Percentiles rank a stretch among this genome's conserved stretches.
These are phyloP conservation scores for Pseudozyma pruni DNA, from an alignment of 1,284 basidiomycete genomes.

Conservation along the genomic window DNA sequence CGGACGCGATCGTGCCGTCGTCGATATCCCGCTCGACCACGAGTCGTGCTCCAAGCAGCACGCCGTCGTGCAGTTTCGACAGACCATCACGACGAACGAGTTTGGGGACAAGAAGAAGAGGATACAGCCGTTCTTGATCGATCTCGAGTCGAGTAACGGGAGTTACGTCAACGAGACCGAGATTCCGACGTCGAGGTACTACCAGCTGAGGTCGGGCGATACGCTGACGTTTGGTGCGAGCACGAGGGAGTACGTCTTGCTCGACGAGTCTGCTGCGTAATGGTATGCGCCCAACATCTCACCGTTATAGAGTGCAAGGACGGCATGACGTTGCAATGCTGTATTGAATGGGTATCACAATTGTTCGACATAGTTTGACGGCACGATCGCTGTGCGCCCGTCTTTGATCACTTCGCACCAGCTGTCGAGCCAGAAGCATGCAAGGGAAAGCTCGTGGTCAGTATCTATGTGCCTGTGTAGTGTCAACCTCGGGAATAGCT, in stretches of 20 bases:
- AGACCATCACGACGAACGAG: constrained; percentile 85
- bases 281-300: too few species aligned
- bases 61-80: constrained; percentile 92
- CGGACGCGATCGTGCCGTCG: constrained; percentile 78
- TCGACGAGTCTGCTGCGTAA: constrained; percentile 52
- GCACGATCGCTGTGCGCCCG: constrained; percentile 42
- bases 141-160: constrained; percentile 95
- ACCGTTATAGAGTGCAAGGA: too few species aligned
- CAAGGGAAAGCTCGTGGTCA: constrained; percentile 1
- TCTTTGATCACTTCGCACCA: constrained; percentile 49
- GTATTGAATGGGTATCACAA: not conserved
- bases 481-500: not conserved
- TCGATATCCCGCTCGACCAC: constrained; percentile 89
- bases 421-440: not conserved
- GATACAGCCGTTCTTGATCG: constrained; percentile 75
- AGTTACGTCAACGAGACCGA: constrained; percentile 87
- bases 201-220: constrained; percentile 86
- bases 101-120: constrained; percentile 78
- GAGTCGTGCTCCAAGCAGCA: constrained; percentile 99
- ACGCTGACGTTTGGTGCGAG: constrained; percentile 62
- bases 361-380: constrained; percentile 46
- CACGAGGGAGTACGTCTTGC: constrained; percentile 59
- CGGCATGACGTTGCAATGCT: not conserved
- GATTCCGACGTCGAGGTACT: constrained; percentile 87
- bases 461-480: not conserved